These are phyloP conservation scores for Monosporascus sp. DNA, from an alignment of 2,329 filamentous ascomycete genomes.

Conservation along the genomic window DNA sequence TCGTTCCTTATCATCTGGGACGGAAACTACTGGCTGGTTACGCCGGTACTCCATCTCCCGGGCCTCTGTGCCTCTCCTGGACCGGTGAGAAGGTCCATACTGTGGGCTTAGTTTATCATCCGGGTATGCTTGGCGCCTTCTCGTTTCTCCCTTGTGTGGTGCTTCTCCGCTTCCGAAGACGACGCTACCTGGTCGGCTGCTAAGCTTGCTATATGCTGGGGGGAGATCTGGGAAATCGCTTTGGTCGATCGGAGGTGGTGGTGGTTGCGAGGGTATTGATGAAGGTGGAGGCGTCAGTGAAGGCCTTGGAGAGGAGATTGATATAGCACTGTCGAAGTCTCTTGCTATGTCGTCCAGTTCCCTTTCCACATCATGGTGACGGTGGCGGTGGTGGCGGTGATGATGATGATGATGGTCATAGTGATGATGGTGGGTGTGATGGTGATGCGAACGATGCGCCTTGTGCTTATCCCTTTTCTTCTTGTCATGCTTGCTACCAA, in stretches of 20 bases:
- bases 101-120: background rate
- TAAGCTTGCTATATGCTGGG: background rate
- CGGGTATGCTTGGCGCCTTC: background rate
- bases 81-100: background rate
- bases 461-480: background rate
- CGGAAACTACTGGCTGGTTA: background rate
- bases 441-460: background rate
- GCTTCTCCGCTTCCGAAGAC: background rate
- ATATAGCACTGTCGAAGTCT: background rate
- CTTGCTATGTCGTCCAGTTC: background rate
- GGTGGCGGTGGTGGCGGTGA: background rate
- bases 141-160: background rate
- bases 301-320: background rate
- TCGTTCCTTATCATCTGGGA: background rate
- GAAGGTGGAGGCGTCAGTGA: background rate
- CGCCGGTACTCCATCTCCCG: background rate
- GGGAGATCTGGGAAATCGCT: background rate
- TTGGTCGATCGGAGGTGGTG: background rate
- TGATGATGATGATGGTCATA: background rate
- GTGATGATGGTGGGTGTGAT: background rate
- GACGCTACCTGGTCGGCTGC: background rate
- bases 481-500: background rate
- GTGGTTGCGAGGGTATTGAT: background rate
- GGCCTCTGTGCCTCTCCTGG: background rate
- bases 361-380: background rate